Conservation (phyloP, 257 asterid genomes). For the Solanum appendiculatum region DNA sequence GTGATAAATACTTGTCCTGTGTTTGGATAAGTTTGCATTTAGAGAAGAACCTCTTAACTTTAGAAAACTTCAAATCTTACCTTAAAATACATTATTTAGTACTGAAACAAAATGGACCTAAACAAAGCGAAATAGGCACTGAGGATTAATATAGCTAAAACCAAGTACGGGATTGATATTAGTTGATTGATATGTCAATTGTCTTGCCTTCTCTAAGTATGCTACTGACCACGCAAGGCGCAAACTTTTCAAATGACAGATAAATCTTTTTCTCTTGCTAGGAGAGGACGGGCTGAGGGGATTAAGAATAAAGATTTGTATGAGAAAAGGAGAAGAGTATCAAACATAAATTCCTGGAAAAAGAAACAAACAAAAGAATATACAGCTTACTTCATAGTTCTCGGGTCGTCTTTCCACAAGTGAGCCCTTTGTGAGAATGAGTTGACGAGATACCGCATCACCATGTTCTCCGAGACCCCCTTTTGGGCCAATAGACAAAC, state of each 20-base stretch:
- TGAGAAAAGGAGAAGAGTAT: background rate
- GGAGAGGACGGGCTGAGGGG: background rate
- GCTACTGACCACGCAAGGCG: background rate
- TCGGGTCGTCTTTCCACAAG: slow-evolving; percentile 96
- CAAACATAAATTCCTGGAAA: background rate
- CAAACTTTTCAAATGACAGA: background rate
- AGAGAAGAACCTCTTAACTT: background rate
- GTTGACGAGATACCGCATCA: slow-evolving; percentile 93
- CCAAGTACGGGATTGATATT: background rate
- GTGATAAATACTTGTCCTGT: background rate
- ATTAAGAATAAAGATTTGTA: background rate
- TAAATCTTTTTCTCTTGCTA: background rate
- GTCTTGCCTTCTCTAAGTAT: background rate
- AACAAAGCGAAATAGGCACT: background rate
- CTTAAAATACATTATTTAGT: background rate
- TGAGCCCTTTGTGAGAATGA: slow-evolving; percentile 84
- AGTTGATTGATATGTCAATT: background rate
- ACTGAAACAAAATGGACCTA: background rate
- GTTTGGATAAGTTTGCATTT: background rate
- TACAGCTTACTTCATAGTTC: slow-evolving; percentile 84
- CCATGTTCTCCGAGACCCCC: slow-evolving; percentile 97
- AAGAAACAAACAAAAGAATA: background rate
- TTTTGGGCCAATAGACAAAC: slow-evolving; percentile 85
- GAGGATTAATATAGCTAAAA: background rate
- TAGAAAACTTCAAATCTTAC: background rate